Evolutionary conservation across 371 early-diverging fungal genomes (phyloP), one percentile per base, ranked within the genome.

Genomic region (Mortierella sp.): DNA sequence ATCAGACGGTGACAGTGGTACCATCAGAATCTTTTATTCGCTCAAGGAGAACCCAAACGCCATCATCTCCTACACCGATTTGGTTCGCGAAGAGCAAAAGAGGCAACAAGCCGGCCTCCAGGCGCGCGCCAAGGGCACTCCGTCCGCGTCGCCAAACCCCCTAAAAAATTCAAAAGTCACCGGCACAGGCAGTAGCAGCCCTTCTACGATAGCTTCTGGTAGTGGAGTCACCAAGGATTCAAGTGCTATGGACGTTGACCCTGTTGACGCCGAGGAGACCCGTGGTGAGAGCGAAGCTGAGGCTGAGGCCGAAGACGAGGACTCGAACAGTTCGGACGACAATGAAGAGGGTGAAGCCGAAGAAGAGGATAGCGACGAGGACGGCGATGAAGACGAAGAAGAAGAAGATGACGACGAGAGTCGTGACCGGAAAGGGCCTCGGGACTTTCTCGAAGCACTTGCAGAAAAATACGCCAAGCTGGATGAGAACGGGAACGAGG

Each of bases 11-110:
- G 56, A 55, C 30, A 23, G 21, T 21, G 64, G 60, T 37, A 68
- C 73, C 25, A 48, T 79, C 23, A 61, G 79, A 47, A 57, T 79
- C 60, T 72, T 61, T 60, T 72, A 62, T 59, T 72, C 72, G 1
- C 70, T 79, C 50, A 66, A 68, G 16, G 73, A 79, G 29, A 75
- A 75, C 46, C 75, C 75, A 26, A 68, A 79, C 26, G 66, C 79
- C 66, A 79, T 79, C 66, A 69, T 79, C 70, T 72, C 72, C 26
- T 79, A 66, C 56, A 23, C 73, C 4, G 79, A 79, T 57, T 60
- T 79, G 57, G 60, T 75, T 61, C 75, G 75, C 18, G 62, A 70
- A 26, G 75, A 75, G 26, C 75, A 75, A 16, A 57, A 62, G 23
- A 70, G 70, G 23, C 75, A 62, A 23, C 68, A 51, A 7, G 52